These are phyloP conservation scores for Paragyromitra xinjiangensis DNA, from an alignment of 495 filamentous ascomycete genomes.

Conservation along the genomic window DNA sequence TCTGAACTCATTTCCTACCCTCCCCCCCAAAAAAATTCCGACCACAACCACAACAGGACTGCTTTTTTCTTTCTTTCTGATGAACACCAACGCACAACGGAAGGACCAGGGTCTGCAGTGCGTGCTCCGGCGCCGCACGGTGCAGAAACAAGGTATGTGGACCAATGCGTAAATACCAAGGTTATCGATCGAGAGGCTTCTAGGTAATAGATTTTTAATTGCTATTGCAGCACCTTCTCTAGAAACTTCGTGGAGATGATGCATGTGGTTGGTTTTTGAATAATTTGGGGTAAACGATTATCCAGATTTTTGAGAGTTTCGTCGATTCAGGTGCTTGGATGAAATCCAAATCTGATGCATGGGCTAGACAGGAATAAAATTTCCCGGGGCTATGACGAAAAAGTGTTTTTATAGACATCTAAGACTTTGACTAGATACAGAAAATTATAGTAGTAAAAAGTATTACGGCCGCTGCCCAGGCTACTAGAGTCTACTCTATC, in stretches of 20 bases:
- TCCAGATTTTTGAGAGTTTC: neutral
- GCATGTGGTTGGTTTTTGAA: slow-evolving; percentile 6
- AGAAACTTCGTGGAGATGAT: neutral
- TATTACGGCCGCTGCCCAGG: neutral
- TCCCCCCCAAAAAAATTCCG: slow-evolving; percentile 8
- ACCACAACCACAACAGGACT: slow-evolving; percentile 24
- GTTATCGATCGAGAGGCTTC: neutral
- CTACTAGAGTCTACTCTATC: neutral
- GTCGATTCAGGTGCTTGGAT: neutral
- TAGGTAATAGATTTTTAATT: slow-evolving; percentile 17
- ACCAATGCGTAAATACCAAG: neutral
- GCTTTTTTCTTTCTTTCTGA: slow-evolving; percentile 14
- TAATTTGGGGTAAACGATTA: slow-evolving; percentile 5
- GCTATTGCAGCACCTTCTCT: slow-evolving; percentile 12
- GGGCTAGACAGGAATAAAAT: neutral
- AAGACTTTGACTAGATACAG: neutral
- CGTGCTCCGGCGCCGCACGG: neutral
- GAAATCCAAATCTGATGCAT: neutral
- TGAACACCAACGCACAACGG: slow-evolving; percentile 3
- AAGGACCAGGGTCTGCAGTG: neutral
- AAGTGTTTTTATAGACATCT: neutral
- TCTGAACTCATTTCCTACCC: slow-evolving; percentile 9
- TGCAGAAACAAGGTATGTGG: neutral
- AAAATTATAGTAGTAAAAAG: neutral
- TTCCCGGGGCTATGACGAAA: neutral